These are phyloP conservation scores for Atkinsonella texensis DNA, from an alignment of 2,329 filamentous ascomycete species.

Conservation along the genomic window DNA sequence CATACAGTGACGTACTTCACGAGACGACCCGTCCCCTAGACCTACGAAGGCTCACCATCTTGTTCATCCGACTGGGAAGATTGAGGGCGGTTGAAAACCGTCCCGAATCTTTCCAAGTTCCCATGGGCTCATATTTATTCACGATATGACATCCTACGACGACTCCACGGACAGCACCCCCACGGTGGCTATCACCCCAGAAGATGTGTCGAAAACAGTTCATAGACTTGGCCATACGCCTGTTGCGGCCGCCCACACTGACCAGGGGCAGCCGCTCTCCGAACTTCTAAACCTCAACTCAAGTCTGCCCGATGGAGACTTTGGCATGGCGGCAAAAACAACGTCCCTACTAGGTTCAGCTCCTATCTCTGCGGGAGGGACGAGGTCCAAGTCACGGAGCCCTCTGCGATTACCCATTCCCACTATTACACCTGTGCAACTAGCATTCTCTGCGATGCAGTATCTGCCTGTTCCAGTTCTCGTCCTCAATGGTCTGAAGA, in stretches of 20 bases:
- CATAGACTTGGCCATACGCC: not conserved
- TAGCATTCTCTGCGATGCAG: slow-evolving; percentile 57
- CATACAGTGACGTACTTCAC: not conserved
- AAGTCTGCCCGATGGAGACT: slow-evolving; percentile 13
- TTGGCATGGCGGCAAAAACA: slow-evolving; percentile 14
- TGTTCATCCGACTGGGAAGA: not conserved
- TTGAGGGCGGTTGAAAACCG: slow-evolving; percentile 4
- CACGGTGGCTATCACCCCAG: slow-evolving; percentile 16
- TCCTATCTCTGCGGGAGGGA: slow-evolving; percentile 9
- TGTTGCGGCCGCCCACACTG: not conserved
- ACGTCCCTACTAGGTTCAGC: slow-evolving; percentile 24
- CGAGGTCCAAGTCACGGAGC: slow-evolving; percentile 25
- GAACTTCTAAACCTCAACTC: not conserved
- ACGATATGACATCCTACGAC: slow-evolving; percentile 22
- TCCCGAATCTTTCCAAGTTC: not conserved
- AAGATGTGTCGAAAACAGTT: slow-evolving; percentile 8
- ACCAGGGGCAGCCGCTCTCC: not conserved
- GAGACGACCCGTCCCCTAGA: not conserved
- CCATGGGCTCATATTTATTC: slow-evolving; percentile 12
- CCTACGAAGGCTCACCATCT: no score
- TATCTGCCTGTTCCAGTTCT: slow-evolving; percentile 63
- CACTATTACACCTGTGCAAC: slow-evolving; percentile 35
- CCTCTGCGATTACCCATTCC: slow-evolving; percentile 32
- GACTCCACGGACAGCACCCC: slow-evolving; percentile 18
- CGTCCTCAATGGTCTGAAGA: slow-evolving; percentile 56